These are phyloP conservation scores for Diaporthe ampelina DNA, from an alignment of 2,329 filamentous ascomycete species.

Conservation along the genomic window DNA sequence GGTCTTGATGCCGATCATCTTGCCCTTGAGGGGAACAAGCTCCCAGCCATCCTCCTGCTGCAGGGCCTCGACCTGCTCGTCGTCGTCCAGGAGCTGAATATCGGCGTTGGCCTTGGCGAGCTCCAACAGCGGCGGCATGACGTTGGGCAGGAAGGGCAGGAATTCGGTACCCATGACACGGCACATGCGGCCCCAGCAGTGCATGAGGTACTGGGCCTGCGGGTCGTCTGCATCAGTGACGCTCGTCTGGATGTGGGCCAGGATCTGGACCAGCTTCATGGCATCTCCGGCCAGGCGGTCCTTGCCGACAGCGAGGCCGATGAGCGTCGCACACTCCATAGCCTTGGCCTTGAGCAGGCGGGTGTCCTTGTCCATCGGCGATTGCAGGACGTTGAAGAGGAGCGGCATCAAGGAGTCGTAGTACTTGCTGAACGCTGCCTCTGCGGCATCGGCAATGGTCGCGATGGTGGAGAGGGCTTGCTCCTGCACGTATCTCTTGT, in stretches of 20 bases:
- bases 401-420: slow-evolving; percentile 97
- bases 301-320: slow-evolving; percentile 94
- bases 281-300: slow-evolving; percentile 92
- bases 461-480: slow-evolving; percentile 98
- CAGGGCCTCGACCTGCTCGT: slow-evolving; percentile 92
- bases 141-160: slow-evolving; percentile 89
- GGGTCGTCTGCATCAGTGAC: slow-evolving; percentile 95
- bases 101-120: slow-evolving; percentile 96
- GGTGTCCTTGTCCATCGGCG: slow-evolving; percentile 95
- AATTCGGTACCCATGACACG: slow-evolving; percentile 92
- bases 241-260: slow-evolving; percentile 87
- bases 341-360: slow-evolving; percentile 93
- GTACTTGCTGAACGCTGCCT: slow-evolving; percentile 94
- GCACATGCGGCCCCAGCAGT: slow-evolving; percentile 99
- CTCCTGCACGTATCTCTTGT: slow-evolving; percentile 97
- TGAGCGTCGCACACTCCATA: slow-evolving; percentile 98
- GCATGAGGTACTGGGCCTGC: slow-evolving; percentile 95
- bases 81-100: slow-evolving; percentile 94
- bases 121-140: slow-evolving; percentile 94
- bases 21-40: slow-evolving; percentile 94
- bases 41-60: slow-evolving; percentile 98
- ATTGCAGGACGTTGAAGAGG: slow-evolving; percentile 87
- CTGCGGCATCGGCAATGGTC: slow-evolving; percentile 97
- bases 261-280: slow-evolving; percentile 85
- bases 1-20: slow-evolving; percentile 98